These are phyloP conservation scores for Colletotrichum melonis DNA, from an alignment of 2,329 filamentous ascomycete species.

Conservation along the genomic window DNA sequence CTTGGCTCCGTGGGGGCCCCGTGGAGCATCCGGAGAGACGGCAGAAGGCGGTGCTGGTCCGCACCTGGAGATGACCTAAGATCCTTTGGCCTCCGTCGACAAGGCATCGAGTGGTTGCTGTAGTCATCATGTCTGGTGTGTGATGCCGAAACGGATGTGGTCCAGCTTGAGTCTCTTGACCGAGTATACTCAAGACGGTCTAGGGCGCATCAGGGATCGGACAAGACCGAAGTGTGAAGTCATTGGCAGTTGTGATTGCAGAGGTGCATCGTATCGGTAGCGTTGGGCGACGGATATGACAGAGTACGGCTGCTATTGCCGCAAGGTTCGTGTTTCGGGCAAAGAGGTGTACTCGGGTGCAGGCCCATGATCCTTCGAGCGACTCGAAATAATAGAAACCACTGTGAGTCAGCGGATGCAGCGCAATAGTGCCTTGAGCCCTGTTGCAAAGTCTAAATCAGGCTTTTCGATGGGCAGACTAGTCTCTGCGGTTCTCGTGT, in stretches of 20 bases:
- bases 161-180: background rate
- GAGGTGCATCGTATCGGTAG: background rate
- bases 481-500: background rate
- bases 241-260: conserved; percentile 9
- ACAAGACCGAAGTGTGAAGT: conserved; percentile 23
- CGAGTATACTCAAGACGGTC: background rate
- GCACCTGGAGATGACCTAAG: conserved; percentile 25
- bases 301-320: background rate
- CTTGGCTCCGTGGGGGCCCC: conserved; percentile 13
- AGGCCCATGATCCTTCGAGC: conserved; percentile 3
- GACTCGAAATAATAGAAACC: background rate
- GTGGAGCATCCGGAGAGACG: conserved; percentile 10
- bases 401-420: conserved; percentile 29
- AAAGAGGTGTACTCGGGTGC: conserved; percentile 10
- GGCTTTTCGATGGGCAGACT: conserved; percentile 24
- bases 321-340: conserved; percentile 11
- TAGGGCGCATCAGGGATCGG: conserved; percentile 9
- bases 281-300: background rate
- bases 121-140: conserved; percentile 18
- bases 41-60: background rate
- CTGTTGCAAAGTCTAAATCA: conserved; percentile 6
- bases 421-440: conserved; percentile 1
- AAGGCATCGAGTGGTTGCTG: conserved; percentile 11
- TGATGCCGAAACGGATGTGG: background rate
- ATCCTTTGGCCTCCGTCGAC: conserved; percentile 2